Evolutionary conservation across 257 asterid genomes (phyloP), one percentile per base, ranked within the genome.

Genomic region (Handroanthus guayacan): DNA sequence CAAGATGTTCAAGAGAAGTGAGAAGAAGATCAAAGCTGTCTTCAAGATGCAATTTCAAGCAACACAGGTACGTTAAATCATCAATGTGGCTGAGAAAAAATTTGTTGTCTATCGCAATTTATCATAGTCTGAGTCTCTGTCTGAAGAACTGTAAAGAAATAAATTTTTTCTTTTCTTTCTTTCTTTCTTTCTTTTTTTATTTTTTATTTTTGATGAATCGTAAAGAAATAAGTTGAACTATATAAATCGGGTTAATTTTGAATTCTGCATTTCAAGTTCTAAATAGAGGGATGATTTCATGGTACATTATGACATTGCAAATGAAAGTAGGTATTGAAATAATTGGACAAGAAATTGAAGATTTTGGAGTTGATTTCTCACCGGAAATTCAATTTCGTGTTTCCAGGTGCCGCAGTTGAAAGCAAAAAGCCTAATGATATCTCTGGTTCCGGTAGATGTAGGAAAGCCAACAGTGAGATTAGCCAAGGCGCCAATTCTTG

Each of bases 401-500:
- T 74, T 77, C 43, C 91, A 94, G 98, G 97, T 94, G 86, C 98
- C 98, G 36, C 88, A 81, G 84, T 77, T 92, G n/a, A 94, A 92
- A 78, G 86, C 92, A 2, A 94, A 94, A 78, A 83, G 82, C 77
- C 89, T 94, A 68, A 87, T 85, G 90, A 83, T 94, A 63, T 90
- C 98, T 62, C 81, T 94, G 82, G 93, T 88, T 80, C 98, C 98
- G 4, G 97, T 91, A 11, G 98, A 87, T 44, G 90, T 83, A n/a
- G 98, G 97, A 71, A 94, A 88, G 88, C 91, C 97, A 31, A 88
- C 98, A 0, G 92, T 86, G 44, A 87, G 91, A 79, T 82, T 94
- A 72, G 78, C 95, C 41, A 94, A 92, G 86, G 77, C 89, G 64
- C 82, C 91, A 13, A 90, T 94, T 72, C 10, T 80, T 0, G 96